These are phyloP conservation scores for Kwoniella shivajii DNA, from an alignment of 1,284 basidiomycete genomes.

Conservation along the genomic window DNA sequence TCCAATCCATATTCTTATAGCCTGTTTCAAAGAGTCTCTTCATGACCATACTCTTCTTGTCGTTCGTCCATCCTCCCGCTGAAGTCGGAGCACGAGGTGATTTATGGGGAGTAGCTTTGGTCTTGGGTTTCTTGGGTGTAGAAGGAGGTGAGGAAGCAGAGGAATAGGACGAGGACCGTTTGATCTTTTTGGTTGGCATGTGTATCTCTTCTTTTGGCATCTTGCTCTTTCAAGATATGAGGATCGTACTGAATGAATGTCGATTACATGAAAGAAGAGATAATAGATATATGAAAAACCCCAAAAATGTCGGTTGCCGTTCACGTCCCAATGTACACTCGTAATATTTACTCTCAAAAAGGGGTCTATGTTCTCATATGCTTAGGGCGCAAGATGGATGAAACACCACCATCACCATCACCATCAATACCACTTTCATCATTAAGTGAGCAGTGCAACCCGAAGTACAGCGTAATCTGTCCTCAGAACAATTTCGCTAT, in stretches of 20 bases:
- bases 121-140: slow-evolving; percentile 10
- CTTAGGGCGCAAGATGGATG: no score
- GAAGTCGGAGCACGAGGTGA: not conserved
- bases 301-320: no score
- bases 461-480: no score
- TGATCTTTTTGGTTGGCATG: not conserved
- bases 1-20: slow-evolving; percentile 21
- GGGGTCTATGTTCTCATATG: no score
- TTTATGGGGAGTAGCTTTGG: not conserved
- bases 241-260: not conserved
- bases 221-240: not conserved
- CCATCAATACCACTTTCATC: no score
- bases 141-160: slow-evolving; percentile 1
- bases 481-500: no score
- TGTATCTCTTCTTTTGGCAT: not conserved
- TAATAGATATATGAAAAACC: no score
- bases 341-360: no score
- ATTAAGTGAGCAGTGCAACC: no score
- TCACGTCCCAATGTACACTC: no score
- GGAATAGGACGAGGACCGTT: slow-evolving; percentile 5
- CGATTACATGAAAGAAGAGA: no score
- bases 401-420: no score
- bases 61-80: slow-evolving; percentile 10
- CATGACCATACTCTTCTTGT: slow-evolving; percentile 8
- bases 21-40: slow-evolving; percentile 15